phyloP scores from a whole-genome alignment of 2,329 filamentous ascomycete genomes.

The Penicillium concentricum region DNA sequence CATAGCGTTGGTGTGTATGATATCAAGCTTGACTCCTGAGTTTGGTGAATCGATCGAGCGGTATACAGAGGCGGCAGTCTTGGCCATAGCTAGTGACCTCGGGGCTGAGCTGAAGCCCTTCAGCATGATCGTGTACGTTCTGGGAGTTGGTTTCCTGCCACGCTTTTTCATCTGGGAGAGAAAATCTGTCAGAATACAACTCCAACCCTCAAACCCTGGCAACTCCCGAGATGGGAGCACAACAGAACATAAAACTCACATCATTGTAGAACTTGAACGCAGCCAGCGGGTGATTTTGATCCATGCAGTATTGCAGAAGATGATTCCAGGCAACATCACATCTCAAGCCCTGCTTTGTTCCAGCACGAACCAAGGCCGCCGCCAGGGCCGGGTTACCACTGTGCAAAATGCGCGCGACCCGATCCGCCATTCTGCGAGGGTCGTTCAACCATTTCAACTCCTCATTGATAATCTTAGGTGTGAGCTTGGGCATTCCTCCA shows the following conservation, averaged over 20 bases:
- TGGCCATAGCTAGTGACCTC: conserved; percentile 54
- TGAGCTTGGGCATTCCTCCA: background rate
- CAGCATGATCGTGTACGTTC: conserved; percentile 83
- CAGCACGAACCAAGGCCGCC: conserved; percentile 63
- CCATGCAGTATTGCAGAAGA: conserved; percentile 70
- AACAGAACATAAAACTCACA: conserved; percentile 46
- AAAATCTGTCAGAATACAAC: conserved; percentile 8
- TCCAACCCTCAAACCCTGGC: background rate
- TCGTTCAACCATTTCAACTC: conserved; percentile 67
- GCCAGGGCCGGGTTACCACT: conserved; percentile 66
- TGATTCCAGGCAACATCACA: conserved; percentile 85
- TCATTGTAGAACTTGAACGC: conserved; percentile 89
- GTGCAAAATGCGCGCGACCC: conserved; percentile 61
- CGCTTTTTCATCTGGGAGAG: conserved; percentile 84
- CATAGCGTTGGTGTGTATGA: conserved; percentile 85
- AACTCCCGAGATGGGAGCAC: background rate
- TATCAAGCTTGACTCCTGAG: conserved; percentile 66
- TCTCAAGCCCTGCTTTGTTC: conserved; percentile 60
- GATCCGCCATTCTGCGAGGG: conserved; percentile 68
- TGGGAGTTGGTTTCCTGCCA: conserved; percentile 72
- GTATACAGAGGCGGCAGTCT: conserved; percentile 73
- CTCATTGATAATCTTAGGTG: conserved; percentile 42
- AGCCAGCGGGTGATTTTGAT: conserved; percentile 57
- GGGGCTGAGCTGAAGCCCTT: conserved; percentile 66
- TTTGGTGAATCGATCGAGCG: conserved; percentile 67